These are phyloP conservation scores for Roridomyces roridus DNA, from an alignment of 768 basidiomycete species.

Conservation along the genomic window DNA sequence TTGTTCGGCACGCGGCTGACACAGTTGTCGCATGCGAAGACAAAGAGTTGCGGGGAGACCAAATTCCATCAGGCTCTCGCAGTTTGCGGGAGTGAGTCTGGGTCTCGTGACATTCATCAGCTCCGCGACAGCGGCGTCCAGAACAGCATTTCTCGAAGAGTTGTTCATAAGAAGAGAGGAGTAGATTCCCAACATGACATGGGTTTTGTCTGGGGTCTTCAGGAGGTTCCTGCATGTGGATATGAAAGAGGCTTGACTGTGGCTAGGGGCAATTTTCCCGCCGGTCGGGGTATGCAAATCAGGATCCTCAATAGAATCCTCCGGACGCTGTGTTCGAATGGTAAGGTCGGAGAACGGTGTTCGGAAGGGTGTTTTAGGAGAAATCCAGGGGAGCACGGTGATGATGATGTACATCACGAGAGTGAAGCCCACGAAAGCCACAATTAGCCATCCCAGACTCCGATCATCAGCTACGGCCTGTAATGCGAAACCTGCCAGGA, in stretches of 20 bases:
- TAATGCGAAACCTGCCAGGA: neutral
- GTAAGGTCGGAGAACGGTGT: constrained; percentile 1
- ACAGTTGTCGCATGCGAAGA: neutral
- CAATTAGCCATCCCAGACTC: constrained; percentile 2
- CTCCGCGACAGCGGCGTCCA: no score
- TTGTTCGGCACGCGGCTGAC: neutral
- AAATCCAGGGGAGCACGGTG: constrained; percentile 2
- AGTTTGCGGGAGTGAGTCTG: no score
- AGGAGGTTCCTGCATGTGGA: no score
- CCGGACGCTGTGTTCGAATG: neutral
- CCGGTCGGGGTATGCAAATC: neutral
- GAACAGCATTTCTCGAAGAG: no score
- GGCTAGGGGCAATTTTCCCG: no score
- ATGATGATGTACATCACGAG: neutral
- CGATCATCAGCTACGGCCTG: neutral
- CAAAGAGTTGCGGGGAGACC: neutral
- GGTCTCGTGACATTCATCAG: no score
- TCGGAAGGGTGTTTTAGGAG: constrained; percentile 1
- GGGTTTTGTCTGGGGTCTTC: no score
- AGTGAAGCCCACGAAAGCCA: constrained; percentile 3
- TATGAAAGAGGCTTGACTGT: no score
- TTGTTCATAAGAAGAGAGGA: no score
- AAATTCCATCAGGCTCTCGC: neutral
- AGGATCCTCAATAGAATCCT: neutral
- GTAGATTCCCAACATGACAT: no score